Evolutionary conservation across 805 yeast genomes (phyloP).

Genomic region (Kodamaea kaohsiungensis): DNA sequence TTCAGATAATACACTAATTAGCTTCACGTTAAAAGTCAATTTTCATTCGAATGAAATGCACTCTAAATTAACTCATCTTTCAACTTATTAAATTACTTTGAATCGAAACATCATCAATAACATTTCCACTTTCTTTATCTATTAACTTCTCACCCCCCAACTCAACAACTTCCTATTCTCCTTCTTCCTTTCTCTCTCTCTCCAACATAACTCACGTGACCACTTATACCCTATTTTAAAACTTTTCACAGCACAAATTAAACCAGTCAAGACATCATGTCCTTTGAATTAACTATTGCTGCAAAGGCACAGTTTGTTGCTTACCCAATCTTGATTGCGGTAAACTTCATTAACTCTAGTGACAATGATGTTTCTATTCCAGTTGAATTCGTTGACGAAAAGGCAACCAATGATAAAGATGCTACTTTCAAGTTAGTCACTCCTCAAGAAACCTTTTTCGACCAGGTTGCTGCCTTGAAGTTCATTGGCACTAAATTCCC

Average conservation of each 20-base stretch:
- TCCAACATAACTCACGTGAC: background rate
- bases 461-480: conserved; percentile 47
- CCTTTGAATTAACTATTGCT: conserved; percentile 62
- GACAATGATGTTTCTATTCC: conserved; percentile 48
- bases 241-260: background rate
- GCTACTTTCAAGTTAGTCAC: conserved; percentile 46
- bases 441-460: conserved; percentile 39
- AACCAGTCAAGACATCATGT: conserved; percentile 25
- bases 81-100: too few species aligned
- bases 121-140: too few species aligned
- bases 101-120: too few species aligned
- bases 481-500: conserved; percentile 42
- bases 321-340: conserved; percentile 76
- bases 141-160: background rate
- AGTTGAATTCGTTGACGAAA: conserved; percentile 71
- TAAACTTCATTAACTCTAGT: conserved; percentile 62
- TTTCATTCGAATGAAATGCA: too few species aligned
- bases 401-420: conserved; percentile 38
- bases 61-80: too few species aligned
- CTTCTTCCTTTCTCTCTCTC: background rate
- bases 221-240: background rate
- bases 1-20: too few species aligned
- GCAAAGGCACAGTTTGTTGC: conserved; percentile 85
- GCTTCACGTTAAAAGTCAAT: too few species aligned
- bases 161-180: background rate